These are phyloP conservation scores for Lasiodiplodia sp. DNA, from an alignment of 2,329 filamentous ascomycete species.

Conservation along the genomic window DNA sequence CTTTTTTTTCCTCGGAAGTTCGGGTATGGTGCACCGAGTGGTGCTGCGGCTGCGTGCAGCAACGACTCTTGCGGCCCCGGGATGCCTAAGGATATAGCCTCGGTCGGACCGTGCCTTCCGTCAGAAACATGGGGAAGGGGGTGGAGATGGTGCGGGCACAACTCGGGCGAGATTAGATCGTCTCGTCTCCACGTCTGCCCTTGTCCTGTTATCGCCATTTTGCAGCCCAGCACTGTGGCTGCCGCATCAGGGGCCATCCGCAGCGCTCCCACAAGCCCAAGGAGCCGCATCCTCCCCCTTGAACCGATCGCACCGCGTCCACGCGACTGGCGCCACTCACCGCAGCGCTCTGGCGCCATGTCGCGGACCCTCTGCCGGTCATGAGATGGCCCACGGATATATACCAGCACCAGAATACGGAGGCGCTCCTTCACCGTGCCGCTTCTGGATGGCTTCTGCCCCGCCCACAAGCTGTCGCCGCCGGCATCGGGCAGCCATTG, in stretches of 20 bases:
- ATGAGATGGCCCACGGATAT: conserved; percentile 17
- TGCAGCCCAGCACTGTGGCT: neutral
- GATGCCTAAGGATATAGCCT: neutral
- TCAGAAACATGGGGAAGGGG: conserved; percentile 9
- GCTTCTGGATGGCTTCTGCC: neutral
- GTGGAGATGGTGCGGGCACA: neutral
- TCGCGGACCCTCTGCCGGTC: conserved; percentile 14
- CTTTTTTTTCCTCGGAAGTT: neutral
- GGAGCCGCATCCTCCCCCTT: neutral
- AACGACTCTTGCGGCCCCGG: neutral
- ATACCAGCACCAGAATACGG: conserved; percentile 7
- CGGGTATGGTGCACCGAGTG: neutral
- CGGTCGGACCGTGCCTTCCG: conserved; percentile 16
- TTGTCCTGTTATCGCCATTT: neutral
- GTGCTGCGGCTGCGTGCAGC: neutral
- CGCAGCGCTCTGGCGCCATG: conserved; percentile 1
- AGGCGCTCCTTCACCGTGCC: conserved; percentile 19
- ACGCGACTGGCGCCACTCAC: conserved; percentile 11
- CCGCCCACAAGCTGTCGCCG: conserved; percentile 4
- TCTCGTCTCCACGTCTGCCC: neutral
- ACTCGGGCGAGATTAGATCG: neutral
- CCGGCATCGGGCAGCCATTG: conserved; percentile 12
- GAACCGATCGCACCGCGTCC: conserved; percentile 5
- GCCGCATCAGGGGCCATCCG: conserved; percentile 15
- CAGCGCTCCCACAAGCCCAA: neutral